Evolutionary conservation across 1,284 basidiomycete species (phyloP), one percentile per base, ranked within the genome.

Genomic region (Sparassis latifolia): DNA sequence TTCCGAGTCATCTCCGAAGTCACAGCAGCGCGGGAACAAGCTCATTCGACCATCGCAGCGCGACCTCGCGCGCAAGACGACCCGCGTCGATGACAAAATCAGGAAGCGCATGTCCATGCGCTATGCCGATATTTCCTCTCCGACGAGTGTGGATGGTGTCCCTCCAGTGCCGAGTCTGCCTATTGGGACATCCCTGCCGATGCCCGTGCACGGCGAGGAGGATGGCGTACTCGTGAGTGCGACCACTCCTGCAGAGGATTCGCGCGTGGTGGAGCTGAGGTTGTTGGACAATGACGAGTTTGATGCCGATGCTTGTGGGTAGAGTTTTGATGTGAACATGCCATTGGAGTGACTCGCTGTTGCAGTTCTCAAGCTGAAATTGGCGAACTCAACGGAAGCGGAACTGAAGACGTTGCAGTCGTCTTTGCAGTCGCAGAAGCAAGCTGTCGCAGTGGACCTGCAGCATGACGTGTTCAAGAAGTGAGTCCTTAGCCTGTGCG

Each of bases 71-170:
- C 74, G 79, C 60, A 89, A 86, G 66, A 84, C 86, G 7, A 66
- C 65, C 51, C 78, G 84, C 50, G 86, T 95, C 50, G 90, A 91
- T 66, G 92, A 94, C 77, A 91, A 89, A 74, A 92, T 95, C 69
- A 92, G 91, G 79, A 90, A 91, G 70, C 86, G 92, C 57, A 85
- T 94, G 82, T 92, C 90, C 12, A 89, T 86, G 78, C 82, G 92
- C 65, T 95, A 91, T 77, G 86, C 87, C 45, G 87, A 89, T 56
- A 86, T 89, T 53, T 85, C 85, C 2, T 72, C 76, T 10, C 82
- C 85, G 3, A 80, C 79, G 2, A 74, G 79, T 43, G 66, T 66
- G 33, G 20, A 20, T 20, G 65, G 63, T 20, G 62, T 83, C 3
- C 89, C 89, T 2, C 76, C 79, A 10, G 58, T 89, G 47, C 82